Base-by-base conservation (phyloP, 306 rosid genomes). In the Arachis hypogaea region DNA sequence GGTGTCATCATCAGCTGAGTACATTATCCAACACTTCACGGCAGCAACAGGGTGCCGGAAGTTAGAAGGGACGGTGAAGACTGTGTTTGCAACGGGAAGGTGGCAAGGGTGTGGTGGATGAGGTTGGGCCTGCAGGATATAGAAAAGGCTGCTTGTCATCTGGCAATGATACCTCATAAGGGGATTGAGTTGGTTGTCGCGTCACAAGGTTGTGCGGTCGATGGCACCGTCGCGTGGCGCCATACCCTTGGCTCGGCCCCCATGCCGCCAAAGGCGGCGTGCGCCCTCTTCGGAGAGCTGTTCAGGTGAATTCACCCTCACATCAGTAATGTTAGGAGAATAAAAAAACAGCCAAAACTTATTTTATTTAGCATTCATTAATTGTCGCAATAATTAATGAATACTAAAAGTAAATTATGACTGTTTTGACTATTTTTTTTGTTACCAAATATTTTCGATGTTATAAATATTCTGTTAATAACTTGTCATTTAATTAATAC, bases 11-110 rank as follows among this genome's bases (percentile, higher is more conserved):
- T 82, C 96, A 5, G 90, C 96, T 8, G 83, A 92, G 57, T 92
- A 92, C 56, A 92, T 92, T 8, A 80, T 92, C 64, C 89, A 92
- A 30, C 98, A 92, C 73, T 92, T 86, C 75, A 81, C 86, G 57
- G 98, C 98, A 22, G 94, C 98, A 44, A 86, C 98, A 0, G 96
- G 92, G 7, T 88, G 89, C 80, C 89, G 93, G 71, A 90, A 92
- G 62, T 49, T 92, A 14, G 86, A 86, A 12, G 92, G 92, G 33
- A 79, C 71, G 4, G 90, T 88, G 66, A 89, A 82, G 77, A 92
- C 81, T 63, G 82, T 90, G 7, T 92, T 88, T 5, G 90, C 80
- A 3, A 92, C 96, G 2, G 98, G 11, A 92, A 92, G 51, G 71
- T 92, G 80, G 79, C 62, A 10, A 92, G 96, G 85, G 82, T 9